Evolutionary conservation across 1,284 basidiomycete species (phyloP), one percentile per base, ranked within the genome.

Genomic region (Puccinia novopanici): DNA sequence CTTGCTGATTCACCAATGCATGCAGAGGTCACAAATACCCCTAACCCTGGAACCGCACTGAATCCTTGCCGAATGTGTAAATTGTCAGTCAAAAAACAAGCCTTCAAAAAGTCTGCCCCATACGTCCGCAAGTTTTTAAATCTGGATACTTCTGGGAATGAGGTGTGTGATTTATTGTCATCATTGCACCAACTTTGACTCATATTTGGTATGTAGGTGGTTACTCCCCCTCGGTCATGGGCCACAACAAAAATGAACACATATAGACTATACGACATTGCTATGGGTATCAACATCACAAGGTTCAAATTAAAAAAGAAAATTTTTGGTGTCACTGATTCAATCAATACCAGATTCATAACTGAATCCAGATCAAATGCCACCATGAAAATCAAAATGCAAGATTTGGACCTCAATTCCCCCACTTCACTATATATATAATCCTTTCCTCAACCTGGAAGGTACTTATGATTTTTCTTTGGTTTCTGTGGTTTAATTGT

Each of bases 351-450:
- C 6, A 68, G 22, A 34, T 45, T 68, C 12, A 15, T 30, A 9
- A 68, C 40, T 5, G 40, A 68, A 24, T 9, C 40, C n/a, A 48
- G 10, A 83, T 87, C 0, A 61, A 81, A 9, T 73, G 81, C 2
- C 82, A 82, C 4, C 83, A 81, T 45, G 52, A 81, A 10, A 45
- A 73, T 5, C 37, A 82, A 17, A 83, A 83, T 75, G 71, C 82
- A 0, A 78, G 86, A 0, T 82, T 73, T n/a, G 82, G 84, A 3
- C 82, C 83, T 0, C 82, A 86, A 0, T 67, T 68, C 0, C 84
- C 82, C 84, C 0, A 34, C 78, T 17, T 86, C 84, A 1, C 83
- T 87, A 0, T 84, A 83, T 87, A 0, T 84, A 83, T 9, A 83
- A 84, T 0, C 83, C 84, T 3, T 68, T 70, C 0, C 74, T 84